Evolutionary conservation across 2,329 filamentous ascomycete genomes (phyloP).

Genomic region (Emydomyces testavorans): DNA sequence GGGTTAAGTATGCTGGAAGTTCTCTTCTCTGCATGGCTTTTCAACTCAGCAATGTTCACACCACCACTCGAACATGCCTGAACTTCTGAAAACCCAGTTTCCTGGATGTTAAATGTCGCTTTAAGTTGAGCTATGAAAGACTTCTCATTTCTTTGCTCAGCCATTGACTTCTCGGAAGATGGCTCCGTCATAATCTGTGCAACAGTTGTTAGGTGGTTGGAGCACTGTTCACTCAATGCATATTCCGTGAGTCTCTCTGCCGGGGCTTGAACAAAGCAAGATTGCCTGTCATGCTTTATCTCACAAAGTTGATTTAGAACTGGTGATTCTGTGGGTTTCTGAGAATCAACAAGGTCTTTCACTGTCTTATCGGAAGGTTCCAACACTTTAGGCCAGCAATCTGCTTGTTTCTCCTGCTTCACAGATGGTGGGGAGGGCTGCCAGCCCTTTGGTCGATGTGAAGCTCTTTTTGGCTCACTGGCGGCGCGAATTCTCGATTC

Average conservation of each 20-base stretch:
- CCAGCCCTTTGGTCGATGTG: neutral
- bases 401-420: neutral
- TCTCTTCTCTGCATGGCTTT: neutral
- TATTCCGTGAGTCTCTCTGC: neutral
- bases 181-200: neutral
- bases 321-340: neutral
- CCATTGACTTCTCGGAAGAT: neutral
- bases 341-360: neutral
- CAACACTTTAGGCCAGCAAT: neutral
- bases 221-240: neutral
- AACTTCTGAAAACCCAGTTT: neutral
- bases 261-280: neutral
- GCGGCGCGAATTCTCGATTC: neutral
- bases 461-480: constrained; percentile 1
- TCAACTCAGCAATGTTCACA: neutral
- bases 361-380: neutral
- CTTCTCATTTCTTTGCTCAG: neutral
- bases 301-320: neutral
- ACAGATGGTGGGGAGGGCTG: neutral
- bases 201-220: neutral
- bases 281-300: neutral
- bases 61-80: neutral
- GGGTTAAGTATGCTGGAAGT: neutral
- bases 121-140: constrained; percentile 13
- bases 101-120: constrained; percentile 11